Conservation (phyloP, 495 filamentous ascomycete species). For the Glarea lozoyensis region DNA sequence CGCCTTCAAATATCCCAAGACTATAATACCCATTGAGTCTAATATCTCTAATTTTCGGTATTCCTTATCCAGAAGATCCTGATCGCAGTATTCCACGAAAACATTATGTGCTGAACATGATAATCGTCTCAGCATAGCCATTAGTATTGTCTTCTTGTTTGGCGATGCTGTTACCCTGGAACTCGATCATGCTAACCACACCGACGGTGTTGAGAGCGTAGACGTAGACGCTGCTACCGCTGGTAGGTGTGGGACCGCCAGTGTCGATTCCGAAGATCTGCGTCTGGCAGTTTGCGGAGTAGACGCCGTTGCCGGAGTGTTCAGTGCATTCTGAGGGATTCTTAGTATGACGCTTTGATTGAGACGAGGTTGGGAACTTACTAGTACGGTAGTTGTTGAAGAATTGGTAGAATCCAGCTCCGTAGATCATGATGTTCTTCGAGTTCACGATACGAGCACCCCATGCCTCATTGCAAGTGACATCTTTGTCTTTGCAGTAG, state of each 20-base stretch:
- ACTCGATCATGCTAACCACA: constrained; percentile 32
- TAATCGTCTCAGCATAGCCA: background rate
- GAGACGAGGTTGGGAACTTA: constrained; percentile 11
- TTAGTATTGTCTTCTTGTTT: background rate
- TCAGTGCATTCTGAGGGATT: constrained; percentile 18
- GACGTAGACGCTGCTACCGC: constrained; percentile 34
- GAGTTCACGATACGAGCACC: constrained; percentile 57
- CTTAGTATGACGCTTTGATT: background rate
- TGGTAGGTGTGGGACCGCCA: background rate
- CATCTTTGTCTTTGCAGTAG: constrained; percentile 31
- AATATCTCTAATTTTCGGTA: no score
- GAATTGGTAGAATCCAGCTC: constrained; percentile 68
- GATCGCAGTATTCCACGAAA: no score
- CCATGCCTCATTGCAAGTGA: constrained; percentile 47
- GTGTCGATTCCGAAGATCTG: constrained; percentile 44
- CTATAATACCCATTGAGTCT: no score
- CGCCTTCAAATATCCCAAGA: no score
- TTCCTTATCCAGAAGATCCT: no score
- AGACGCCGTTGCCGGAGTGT: constrained; percentile 32
- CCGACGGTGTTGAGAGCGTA: constrained; percentile 50
- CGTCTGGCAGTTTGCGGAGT: constrained; percentile 43
- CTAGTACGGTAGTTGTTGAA: constrained; percentile 46
- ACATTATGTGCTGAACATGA: no score
- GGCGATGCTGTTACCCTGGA: constrained; percentile 6
- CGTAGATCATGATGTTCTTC: constrained; percentile 52